phyloP scores from a whole-genome alignment of 73 alveolate genomes.

The Urostyla sp. region DNA sequence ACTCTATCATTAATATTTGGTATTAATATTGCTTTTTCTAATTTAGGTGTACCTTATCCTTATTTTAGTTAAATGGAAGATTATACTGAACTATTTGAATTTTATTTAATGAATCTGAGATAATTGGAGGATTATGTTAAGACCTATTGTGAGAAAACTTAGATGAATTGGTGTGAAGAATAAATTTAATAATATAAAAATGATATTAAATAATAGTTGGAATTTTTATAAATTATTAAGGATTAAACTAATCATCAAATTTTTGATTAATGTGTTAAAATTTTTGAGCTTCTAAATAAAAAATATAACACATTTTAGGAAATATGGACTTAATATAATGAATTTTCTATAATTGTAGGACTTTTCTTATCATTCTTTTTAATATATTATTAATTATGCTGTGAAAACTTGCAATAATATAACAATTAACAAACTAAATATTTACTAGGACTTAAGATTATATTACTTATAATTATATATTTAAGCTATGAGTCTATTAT shows the following conservation, averaged over 20 bases:
- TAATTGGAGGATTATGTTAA: slow-evolving; percentile 5
- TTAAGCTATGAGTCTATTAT: neutral
- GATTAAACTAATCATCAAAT: neutral
- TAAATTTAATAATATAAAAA: neutral
- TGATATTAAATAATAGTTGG: neutral
- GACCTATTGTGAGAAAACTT: neutral
- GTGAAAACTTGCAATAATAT: neutral
- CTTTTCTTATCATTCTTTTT: neutral
- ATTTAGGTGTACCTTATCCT: slow-evolving; percentile 34
- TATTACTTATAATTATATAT: neutral
- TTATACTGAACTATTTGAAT: neutral
- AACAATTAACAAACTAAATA: neutral
- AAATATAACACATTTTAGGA: neutral
- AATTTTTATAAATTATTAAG: neutral
- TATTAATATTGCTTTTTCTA: slow-evolving; percentile 6
- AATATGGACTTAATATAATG: slow-evolving; percentile 13
- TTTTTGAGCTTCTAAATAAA: neutral
- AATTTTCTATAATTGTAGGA: neutral
- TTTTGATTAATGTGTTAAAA: neutral
- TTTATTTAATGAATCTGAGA: neutral
- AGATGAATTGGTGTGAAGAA: slow-evolving; percentile 5
- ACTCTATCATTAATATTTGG: neutral
- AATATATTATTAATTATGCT: neutral
- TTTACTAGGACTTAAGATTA: neutral
- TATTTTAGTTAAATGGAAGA: neutral